Percentiles rank a stretch among this genome's conserved stretches.
Evolutionary conservation across 2,329 filamentous ascomycete species (phyloP).

Genomic region (Byssochlamys sp.): DNA sequence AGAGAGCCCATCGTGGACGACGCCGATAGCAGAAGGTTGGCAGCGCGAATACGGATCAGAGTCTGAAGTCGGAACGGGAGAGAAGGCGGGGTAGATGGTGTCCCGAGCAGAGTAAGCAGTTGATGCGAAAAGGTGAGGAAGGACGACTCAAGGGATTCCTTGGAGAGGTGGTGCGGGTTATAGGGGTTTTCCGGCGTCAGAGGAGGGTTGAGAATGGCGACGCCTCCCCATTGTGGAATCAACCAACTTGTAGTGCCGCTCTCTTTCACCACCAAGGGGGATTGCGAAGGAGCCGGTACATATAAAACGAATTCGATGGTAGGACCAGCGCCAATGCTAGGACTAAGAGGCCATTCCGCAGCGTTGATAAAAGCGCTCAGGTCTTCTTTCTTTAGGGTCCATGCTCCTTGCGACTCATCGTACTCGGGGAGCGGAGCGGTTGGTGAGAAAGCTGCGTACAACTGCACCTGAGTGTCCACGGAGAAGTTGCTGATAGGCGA

Average conservation of each 20-base stretch:
- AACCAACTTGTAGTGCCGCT: constrained; percentile 69
- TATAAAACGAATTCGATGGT: constrained; percentile 96
- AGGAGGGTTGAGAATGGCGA: constrained; percentile 55
- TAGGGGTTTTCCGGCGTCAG: constrained; percentile 23
- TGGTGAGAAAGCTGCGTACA: constrained; percentile 66
- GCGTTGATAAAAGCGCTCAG: constrained; percentile 93
- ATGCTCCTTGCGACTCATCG: constrained; percentile 47
- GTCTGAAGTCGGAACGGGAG: constrained; percentile 77
- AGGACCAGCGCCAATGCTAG: constrained; percentile 83
- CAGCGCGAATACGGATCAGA: constrained; percentile 72
- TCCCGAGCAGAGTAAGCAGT: constrained; percentile 75
- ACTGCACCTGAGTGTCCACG: constrained; percentile 88
- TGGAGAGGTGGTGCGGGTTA: constrained; percentile 45
- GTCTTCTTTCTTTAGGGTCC: constrained; percentile 70
- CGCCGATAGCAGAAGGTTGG: constrained; percentile 75
- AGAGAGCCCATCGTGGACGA: constrained; percentile 90
- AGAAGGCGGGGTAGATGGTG: constrained; percentile 66
- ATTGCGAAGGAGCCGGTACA: constrained; percentile 60
- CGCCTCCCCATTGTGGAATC: constrained; percentile 88
- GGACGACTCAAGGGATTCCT: constrained; percentile 61
- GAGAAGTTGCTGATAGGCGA: constrained; percentile 86
- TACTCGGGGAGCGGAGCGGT: constrained; percentile 51
- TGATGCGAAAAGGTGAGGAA: constrained; percentile 87
- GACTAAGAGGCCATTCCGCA: constrained; percentile 91
- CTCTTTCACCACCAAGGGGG: constrained; percentile 51